Base-by-base conservation (phyloP, 2,329 filamentous ascomycete genomes). In the Rhinocladiella mackenziei region DNA sequence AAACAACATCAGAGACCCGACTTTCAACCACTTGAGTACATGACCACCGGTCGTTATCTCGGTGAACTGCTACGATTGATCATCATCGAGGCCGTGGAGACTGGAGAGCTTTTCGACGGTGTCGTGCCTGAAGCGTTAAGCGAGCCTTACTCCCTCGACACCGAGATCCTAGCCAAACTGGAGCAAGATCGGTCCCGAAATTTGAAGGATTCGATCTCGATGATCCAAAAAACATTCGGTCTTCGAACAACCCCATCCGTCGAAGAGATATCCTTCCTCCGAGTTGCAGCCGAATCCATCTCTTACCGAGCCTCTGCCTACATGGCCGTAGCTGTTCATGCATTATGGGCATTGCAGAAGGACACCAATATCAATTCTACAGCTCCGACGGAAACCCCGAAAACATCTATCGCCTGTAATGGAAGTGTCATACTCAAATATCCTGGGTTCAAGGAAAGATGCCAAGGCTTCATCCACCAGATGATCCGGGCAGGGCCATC, bases 21-120 rank as follows among this genome's bases (percentile, higher is more conserved):
- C 61, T 83, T 81, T 53, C 80, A 83, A 54, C 80, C 80, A 1
- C 69, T 83, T 45, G 80, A 83, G 57, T 78, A 81, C 56, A 73
- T 82, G 64, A 73, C 78, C 50, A 78, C 77, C 8, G 80, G 80
- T 13, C 73, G 77, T 11, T 83, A 83, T 56, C 65, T 83, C 1
- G 80, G 79, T 15, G 80, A 83, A 54, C 76, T 83, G 38, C 73
- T 80, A 4, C 72, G 80, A 10, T 62, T 83, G 19, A 75, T 83
- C 43, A 66, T 81, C 6, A 62, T 78, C 5, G 80, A 83, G 51
- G 79, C 77, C 1, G 73, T 80, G 25, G 66, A 73, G 17, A 73
- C 68, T 1, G 71, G 72, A 3, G 70, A 71, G 3, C 60, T 83
- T 15, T 82, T 83, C 58, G 66, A 69, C 22, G 78, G 78, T 13